Conservation (phyloP, 2,329 filamentous ascomycete species). For the Colletotrichum euphorbiae region DNA sequence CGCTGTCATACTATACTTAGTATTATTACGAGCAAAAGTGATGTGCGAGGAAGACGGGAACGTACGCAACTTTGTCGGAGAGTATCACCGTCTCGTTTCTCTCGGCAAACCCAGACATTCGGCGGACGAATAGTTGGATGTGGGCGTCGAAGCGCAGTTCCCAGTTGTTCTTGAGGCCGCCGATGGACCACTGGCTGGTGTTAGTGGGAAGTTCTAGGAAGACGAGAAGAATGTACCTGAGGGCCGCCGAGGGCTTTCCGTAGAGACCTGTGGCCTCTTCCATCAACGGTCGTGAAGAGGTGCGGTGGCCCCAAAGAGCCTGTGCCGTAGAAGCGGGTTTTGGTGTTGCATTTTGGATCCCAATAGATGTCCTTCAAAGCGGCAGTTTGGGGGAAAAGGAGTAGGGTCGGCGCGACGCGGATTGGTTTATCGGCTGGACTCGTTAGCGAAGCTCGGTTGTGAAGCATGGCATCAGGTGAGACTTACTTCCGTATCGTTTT, state of each 20-base stretch:
- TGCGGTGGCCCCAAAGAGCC: conserved; percentile 24
- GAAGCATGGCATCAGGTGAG: background rate
- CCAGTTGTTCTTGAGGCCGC: conserved; percentile 28
- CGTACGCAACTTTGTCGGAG: conserved; percentile 28
- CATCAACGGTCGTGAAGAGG: conserved; percentile 21
- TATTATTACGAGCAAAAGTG: no score
- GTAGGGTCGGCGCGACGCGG: conserved; percentile 15
- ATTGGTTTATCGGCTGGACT: conserved; percentile 19
- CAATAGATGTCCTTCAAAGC: conserved; percentile 27
- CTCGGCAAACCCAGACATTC: conserved; percentile 21
- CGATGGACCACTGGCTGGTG: conserved; percentile 12
- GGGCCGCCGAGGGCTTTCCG: conserved; percentile 24
- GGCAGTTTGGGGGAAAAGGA: conserved; percentile 21
- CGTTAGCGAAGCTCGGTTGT: background rate
- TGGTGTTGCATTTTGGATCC: conserved; percentile 26
- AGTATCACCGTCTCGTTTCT: conserved; percentile 12
- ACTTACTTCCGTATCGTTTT: conserved; percentile 22
- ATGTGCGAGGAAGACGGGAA: no score
- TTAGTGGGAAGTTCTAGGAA: background rate
- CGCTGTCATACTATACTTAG: background rate
- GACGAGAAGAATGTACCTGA: background rate
- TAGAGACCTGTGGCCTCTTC: conserved; percentile 7
- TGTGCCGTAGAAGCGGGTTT: conserved; percentile 11
- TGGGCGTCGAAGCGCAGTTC: conserved; percentile 23
- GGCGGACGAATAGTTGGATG: conserved; percentile 15